Evolutionary conservation across 192 early-diverging fungal species (phyloP).

Genomic region (Coemansia sp.): DNA sequence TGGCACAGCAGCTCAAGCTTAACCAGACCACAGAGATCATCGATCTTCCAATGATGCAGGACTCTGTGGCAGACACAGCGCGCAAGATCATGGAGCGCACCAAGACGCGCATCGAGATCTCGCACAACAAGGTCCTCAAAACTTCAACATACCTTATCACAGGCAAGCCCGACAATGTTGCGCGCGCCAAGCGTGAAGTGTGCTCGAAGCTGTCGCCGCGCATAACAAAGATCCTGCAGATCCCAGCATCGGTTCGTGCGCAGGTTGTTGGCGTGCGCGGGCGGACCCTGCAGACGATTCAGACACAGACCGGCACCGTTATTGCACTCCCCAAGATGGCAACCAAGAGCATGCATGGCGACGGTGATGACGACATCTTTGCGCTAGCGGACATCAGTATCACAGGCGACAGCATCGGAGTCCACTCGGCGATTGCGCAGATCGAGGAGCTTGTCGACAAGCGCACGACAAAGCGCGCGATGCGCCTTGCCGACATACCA

Average conservation of each 20-base stretch:
- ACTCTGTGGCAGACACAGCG: slow-evolving; percentile 58
- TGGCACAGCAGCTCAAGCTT: slow-evolving; percentile 38
- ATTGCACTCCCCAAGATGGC: slow-evolving; percentile 68
- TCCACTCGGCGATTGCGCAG: slow-evolving; percentile 79
- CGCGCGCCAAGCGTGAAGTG: slow-evolving; percentile 76
- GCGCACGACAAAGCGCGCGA: slow-evolving; percentile 70
- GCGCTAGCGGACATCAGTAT: slow-evolving; percentile 65
- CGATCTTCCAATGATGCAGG: slow-evolving; percentile 49
- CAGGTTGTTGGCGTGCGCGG: slow-evolving; percentile 85
- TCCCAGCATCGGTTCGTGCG: slow-evolving; percentile 80
- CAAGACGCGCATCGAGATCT: slow-evolving; percentile 80
- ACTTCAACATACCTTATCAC: slow-evolving; percentile 82
- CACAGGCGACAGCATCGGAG: slow-evolving; percentile 80
- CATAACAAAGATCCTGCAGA: slow-evolving; percentile 59
- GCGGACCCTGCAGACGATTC: slow-evolving; percentile 73
- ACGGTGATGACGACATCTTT: slow-evolving; percentile 60
- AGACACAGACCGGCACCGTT: slow-evolving; percentile 66
- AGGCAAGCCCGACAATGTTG: slow-evolving; percentile 77
- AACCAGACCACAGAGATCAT: slow-evolving; percentile 59
- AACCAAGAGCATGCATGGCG: slow-evolving; percentile 19
- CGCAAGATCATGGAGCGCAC: slow-evolving; percentile 65
- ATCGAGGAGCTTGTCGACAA: slow-evolving; percentile 78
- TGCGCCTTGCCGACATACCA: slow-evolving; percentile 69
- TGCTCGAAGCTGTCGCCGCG: slow-evolving; percentile 69
- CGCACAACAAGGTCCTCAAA: slow-evolving; percentile 68